Evolutionary conservation across 352 stramenopile species (phyloP), one percentile per base, ranked within the genome.

Genomic region (Chrysophaeum taylorii): DNA sequence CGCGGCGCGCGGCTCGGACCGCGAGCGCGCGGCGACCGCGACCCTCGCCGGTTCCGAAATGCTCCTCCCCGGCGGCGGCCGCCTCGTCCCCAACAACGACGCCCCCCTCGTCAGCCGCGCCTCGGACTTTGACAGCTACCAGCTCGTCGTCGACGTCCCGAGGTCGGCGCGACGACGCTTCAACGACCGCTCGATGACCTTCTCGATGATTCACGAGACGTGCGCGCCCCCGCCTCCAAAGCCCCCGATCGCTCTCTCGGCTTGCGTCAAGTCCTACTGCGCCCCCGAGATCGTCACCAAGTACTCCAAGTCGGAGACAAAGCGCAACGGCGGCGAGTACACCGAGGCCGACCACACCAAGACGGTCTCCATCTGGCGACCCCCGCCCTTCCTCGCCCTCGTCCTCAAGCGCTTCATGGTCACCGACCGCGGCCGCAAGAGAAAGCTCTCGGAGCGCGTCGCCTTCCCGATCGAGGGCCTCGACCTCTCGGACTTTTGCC

Each of bases 371-470:
- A 45, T 78, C 18, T 76, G 66, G 70, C 37, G 57, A 2, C 18
- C 63, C 5, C 87, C 87, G 9, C 73, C 81, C 18, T 77, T 93
- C 38, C 80, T 94, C 54, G 84, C 92, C 39, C 43, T 94, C 21
- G 86, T 92, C 64, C 78, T 94, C 64, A 92, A 94, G 76, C 85
- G 87, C 0, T 94, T 94, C 61, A 83, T 54, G 50, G 39, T 54
- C 50, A 27, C 68, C 48, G 31, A 53, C 4, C 29, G 35, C 36
- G 27, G 63, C 62, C 88, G 83, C 62, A 76, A 84, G 37, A 82
- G 89, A 74, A 92, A 92, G 63, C 80, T 91, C 35, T 87, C 57
- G 23, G 87, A 82, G 0, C 73, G 72, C 33, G 85, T 92, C 68
- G 80, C 71, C 25, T 87, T 87, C 68, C 86, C 86, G 0, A 69